A percentile compares a stretch with the other conserved stretches of the same genome.
Evolutionary conservation across 345 rosid species (phyloP).

Genomic region (Combretum micranthum): DNA sequence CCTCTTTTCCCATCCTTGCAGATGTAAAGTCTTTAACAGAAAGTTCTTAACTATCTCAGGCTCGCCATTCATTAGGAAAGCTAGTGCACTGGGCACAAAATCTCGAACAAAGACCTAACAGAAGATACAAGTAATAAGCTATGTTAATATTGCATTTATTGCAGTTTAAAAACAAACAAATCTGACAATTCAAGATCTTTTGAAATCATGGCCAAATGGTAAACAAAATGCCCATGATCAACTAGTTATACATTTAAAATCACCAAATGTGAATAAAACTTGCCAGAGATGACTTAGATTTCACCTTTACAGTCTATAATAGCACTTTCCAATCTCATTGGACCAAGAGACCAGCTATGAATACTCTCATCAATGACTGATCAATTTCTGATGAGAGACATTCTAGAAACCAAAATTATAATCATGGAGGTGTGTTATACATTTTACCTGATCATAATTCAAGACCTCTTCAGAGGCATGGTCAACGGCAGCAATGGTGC

Average conservation of each 20-base stretch:
- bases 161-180: background rate
- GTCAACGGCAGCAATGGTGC: constrained; percentile 84
- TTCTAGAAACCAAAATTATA: background rate
- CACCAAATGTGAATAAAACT: too few relatives aligned
- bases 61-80: constrained; percentile 75
- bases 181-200: too few relatives aligned
- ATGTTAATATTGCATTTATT: background rate
- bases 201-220: too few relatives aligned
- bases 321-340: too few relatives aligned
- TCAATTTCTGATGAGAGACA: background rate
- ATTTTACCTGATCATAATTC: constrained; percentile 89
- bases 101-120: constrained; percentile 67
- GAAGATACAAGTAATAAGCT: background rate
- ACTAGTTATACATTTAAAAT: too few relatives aligned
- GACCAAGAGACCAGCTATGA: too few relatives aligned
- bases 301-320: too few relatives aligned
- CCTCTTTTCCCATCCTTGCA: constrained; percentile 68
- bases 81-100: constrained; percentile 79
- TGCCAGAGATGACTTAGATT: too few relatives aligned
- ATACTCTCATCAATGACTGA: background rate
- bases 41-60: constrained; percentile 72
- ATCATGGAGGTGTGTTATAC: background rate
- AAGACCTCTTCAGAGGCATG: constrained; percentile 95
- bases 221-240: too few relatives aligned
- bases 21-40: constrained; percentile 55